Conservation (phyloP, 768 basidiomycete species). For the Phylloporus arenicola region DNA sequence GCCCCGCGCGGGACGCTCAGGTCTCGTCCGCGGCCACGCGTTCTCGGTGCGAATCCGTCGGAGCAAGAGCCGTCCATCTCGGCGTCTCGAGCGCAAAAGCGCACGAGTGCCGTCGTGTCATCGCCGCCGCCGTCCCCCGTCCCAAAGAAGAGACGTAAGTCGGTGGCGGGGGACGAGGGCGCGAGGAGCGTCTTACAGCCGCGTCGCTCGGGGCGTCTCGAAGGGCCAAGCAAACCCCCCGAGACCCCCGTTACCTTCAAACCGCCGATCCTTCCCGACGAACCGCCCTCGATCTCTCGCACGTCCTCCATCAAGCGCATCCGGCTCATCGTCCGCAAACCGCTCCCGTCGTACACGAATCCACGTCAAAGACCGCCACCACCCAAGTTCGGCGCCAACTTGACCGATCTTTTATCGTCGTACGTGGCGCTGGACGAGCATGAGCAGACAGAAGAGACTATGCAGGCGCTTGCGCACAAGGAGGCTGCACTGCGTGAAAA, state of each 20-base stretch:
- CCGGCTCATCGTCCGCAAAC: conserved; percentile 59
- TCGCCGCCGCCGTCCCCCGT: conserved; percentile 20
- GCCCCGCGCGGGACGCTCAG: conserved; percentile 10
- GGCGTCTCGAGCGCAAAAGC: conserved; percentile 20
- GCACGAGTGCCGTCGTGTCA: conserved; percentile 17
- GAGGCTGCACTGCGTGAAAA: conserved; percentile 43
- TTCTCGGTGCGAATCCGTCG: neutral
- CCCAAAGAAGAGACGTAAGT: conserved; percentile 26
- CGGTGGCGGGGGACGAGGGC: conserved; percentile 3
- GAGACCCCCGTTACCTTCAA: neutral
- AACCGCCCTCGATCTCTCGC: conserved; percentile 6
- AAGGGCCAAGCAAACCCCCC: conserved; percentile 10
- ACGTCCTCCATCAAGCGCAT: conserved; percentile 50
- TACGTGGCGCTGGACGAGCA: conserved; percentile 52
- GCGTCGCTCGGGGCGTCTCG: conserved; percentile 20
- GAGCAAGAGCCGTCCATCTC: conserved; percentile 8
- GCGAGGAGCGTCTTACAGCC: neutral
- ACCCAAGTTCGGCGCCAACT: conserved; percentile 47
- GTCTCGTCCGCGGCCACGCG: conserved; percentile 7
- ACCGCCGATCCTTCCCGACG: neutral
- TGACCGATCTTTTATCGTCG: conserved; percentile 55
- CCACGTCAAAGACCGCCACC: conserved; percentile 61
- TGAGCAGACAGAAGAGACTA: conserved; percentile 37
- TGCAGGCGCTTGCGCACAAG: conserved; percentile 35
- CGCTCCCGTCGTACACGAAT: conserved; percentile 55